These are phyloP conservation scores for Trametes elegans DNA, from an alignment of 768 basidiomycete genomes.

Conservation along the genomic window DNA sequence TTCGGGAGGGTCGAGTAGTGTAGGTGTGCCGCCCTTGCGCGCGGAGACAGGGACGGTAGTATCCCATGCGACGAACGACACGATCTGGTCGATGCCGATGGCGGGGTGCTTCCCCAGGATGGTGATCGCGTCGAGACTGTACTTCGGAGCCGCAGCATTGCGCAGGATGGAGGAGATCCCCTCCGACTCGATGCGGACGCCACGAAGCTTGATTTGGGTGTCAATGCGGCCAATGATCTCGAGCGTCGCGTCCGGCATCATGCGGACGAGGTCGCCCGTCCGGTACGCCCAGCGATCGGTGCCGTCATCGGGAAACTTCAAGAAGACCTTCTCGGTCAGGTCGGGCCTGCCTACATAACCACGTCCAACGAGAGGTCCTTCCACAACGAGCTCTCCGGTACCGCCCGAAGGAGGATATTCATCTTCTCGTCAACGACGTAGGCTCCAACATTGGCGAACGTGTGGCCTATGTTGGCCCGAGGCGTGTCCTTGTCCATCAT, in stretches of 20 bases:
- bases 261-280: conserved; percentile 49
- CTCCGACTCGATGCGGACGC: conserved; percentile 53
- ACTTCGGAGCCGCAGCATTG: conserved; percentile 29
- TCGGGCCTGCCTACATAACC: conserved; percentile 47
- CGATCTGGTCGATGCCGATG: conserved; percentile 43
- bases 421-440: conserved; percentile 44
- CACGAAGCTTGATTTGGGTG: conserved; percentile 50
- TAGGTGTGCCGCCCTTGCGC: conserved; percentile 35
- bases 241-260: conserved; percentile 47
- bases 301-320: conserved; percentile 42
- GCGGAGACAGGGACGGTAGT: conserved; percentile 34
- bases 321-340: conserved; percentile 44
- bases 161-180: conserved; percentile 48
- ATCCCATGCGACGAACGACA: conserved; percentile 47
- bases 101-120: conserved; percentile 43
- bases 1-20: conserved; percentile 29
- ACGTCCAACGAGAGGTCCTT: conserved; percentile 47
- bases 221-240: conserved; percentile 52
- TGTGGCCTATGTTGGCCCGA: conserved; percentile 43
- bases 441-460: conserved; percentile 35
- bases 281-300: conserved; percentile 41
- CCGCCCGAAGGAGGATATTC: conserved; percentile 43
- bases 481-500: conserved; percentile 40
- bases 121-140: conserved; percentile 39
- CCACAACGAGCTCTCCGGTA: conserved; percentile 49